Percentiles rank a stretch among this genome's conserved stretches.
Evolutionary conservation across 768 basidiomycete species (phyloP).

Genomic region (Gyrodon lividus): DNA sequence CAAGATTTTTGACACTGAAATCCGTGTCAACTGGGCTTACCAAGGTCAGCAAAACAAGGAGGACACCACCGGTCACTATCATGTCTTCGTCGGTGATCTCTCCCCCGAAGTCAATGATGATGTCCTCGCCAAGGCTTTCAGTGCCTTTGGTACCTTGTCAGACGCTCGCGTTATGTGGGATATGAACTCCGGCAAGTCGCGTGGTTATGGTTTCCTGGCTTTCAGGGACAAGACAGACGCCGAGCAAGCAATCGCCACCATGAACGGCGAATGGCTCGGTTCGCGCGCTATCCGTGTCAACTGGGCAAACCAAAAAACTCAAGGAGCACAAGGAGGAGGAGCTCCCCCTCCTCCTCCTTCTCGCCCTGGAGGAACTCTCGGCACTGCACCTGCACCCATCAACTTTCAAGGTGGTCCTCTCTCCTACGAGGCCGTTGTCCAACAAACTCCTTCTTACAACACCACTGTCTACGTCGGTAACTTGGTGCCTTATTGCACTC

Average conservation of each 20-base stretch:
- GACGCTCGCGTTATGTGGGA: slow-evolving; percentile 99
- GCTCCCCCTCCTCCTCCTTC: slow-evolving; percentile 36
- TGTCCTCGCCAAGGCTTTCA: slow-evolving; percentile 94
- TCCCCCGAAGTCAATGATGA: slow-evolving; percentile 99
- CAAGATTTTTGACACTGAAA: slow-evolving; percentile 99
- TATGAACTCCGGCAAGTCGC: slow-evolving; percentile 98
- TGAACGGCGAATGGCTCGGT: slow-evolving; percentile 99
- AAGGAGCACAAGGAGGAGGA: slow-evolving; percentile 42
- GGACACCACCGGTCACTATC: slow-evolving; percentile 95
- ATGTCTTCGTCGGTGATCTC: slow-evolving; percentile 99
- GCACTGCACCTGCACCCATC: slow-evolving; percentile 81
- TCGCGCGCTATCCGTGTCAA: slow-evolving; percentile 98
- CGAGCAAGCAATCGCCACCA: slow-evolving; percentile 97
- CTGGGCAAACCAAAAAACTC: slow-evolving; percentile 99
- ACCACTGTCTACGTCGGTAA: slow-evolving; percentile 98
- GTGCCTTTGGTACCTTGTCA: slow-evolving; percentile 93
- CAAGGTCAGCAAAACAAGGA: slow-evolving; percentile 98
- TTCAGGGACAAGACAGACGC: slow-evolving; percentile 99
- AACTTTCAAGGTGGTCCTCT: slow-evolving; percentile 89
- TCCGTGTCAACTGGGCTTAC: slow-evolving; percentile 99
- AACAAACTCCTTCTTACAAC: slow-evolving; percentile 93
- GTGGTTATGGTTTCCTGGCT: slow-evolving; percentile 97
- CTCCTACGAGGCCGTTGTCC: slow-evolving; percentile 89
- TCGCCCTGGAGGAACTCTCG: slow-evolving; percentile 44
- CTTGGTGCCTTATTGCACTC: slow-evolving; percentile 94